Evolutionary conservation across 441 rosid species (phyloP).

Genomic region (Biscutella auriculata): DNA sequence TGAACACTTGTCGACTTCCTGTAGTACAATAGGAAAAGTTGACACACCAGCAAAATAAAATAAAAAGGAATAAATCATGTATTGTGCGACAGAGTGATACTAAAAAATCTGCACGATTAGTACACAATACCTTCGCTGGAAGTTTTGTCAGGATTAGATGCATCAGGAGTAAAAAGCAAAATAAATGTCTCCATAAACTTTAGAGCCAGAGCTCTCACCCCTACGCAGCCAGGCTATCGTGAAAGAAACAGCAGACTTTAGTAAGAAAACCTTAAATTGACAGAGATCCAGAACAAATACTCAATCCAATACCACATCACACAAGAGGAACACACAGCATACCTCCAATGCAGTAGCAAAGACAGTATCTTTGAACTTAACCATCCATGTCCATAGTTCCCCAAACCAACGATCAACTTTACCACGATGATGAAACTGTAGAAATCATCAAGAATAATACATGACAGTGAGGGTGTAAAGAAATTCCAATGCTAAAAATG

Average conservation of each 20-base stretch:
- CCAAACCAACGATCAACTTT: constrained; percentile 76
- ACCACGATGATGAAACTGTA: constrained; percentile 54
- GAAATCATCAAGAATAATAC: constrained; percentile 13
- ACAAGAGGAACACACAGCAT: constrained; percentile 10
- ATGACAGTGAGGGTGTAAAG: not conserved
- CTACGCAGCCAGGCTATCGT: constrained; percentile 69
- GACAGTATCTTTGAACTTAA: constrained; percentile 69
- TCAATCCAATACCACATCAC: not conserved
- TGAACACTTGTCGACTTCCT: constrained; percentile 55
- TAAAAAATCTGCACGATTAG: not conserved
- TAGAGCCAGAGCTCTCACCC: constrained; percentile 67
- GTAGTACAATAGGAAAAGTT: constrained; percentile 21
- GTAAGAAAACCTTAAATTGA: constrained; percentile 20
- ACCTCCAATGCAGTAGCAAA: constrained; percentile 70
- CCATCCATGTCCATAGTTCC: constrained; percentile 86
- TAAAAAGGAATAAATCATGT: not conserved
- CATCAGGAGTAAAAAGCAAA: constrained; percentile 69
- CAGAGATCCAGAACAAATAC: constrained; percentile 6
- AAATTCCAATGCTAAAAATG: not conserved
- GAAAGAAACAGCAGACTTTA: constrained; percentile 12
- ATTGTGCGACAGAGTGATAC: not conserved
- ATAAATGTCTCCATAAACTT: constrained; percentile 85
- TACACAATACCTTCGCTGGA: constrained; percentile 53
- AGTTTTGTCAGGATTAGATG: constrained; percentile 44
- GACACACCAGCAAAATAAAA: constrained; percentile 6